These are phyloP conservation scores for Solanum clarkiae DNA, from an alignment of 257 asterid genomes.

Conservation along the genomic window DNA sequence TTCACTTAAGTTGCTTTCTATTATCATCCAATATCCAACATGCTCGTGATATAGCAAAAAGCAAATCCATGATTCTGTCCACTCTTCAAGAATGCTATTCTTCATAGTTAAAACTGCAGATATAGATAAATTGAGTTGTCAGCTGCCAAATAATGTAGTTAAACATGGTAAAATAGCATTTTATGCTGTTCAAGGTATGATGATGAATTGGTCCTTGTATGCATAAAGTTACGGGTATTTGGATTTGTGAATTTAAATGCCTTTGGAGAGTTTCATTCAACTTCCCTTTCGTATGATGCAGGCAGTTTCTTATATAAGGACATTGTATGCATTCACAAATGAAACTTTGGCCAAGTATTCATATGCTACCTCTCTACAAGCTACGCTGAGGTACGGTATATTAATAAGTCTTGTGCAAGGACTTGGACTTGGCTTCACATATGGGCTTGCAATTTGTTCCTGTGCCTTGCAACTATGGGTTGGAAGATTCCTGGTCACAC, in stretches of 20 bases:
- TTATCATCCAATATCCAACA: background rate
- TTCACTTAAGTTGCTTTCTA: background rate
- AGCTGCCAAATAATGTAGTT: background rate
- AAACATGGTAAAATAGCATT: background rate
- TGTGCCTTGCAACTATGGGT: constrained; percentile 99
- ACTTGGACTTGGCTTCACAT: constrained; percentile 99
- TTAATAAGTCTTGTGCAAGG: constrained; percentile 99
- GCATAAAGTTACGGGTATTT: background rate
- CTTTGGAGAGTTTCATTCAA: background rate
- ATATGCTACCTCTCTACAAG: constrained; percentile 97
- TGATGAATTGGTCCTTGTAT: background rate
- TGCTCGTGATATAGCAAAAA: too few species aligned
- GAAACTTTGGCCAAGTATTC: constrained; percentile 97
- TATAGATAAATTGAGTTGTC: background rate
- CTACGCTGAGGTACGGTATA: constrained; percentile 95
- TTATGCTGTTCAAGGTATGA: background rate
- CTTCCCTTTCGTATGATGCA: constrained; percentile 18
- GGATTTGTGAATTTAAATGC: background rate
- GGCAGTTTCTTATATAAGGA: constrained; percentile 93
- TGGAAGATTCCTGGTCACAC: constrained; percentile 76
- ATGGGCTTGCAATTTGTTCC: constrained; percentile 99
- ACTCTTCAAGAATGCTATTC: background rate
- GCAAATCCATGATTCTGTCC: background rate
- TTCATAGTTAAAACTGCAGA: background rate
- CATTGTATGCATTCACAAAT: constrained; percentile 85